phyloP scores from a whole-genome alignment of 192 early-diverging fungal species.

The Coemansia biformis region DNA sequence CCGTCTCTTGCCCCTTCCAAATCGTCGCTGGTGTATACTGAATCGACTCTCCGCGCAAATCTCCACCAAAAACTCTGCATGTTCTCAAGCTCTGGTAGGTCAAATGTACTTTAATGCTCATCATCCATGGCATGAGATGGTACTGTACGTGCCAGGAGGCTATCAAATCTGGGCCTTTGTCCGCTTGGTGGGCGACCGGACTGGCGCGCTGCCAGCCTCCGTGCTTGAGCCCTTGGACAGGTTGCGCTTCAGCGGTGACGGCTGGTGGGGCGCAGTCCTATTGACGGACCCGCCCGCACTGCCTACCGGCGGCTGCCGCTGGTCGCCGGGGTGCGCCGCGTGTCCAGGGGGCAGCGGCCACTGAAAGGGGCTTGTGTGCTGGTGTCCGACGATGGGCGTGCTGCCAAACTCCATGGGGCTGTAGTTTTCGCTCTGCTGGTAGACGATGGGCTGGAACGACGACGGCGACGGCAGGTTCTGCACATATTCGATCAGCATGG shows the following conservation, averaged over 20 bases:
- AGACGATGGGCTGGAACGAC: constrained; percentile 70
- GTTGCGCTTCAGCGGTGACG: constrained; percentile 46
- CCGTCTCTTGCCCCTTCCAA: too few relatives aligned
- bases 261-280: constrained; percentile 31
- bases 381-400: constrained; percentile 65
- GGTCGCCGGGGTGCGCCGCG: neutral
- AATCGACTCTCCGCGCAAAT: too few relatives aligned
- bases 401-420: constrained; percentile 72
- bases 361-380: constrained; percentile 56
- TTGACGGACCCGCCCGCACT: neutral
- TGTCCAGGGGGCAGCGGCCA: constrained; percentile 55
- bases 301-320: neutral
- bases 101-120: too few relatives aligned
- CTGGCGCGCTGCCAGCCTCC: neutral
- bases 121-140: too few relatives aligned
- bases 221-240: constrained; percentile 12
- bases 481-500: constrained; percentile 53
- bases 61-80: too few relatives aligned
- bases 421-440: constrained; percentile 64
- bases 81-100: too few relatives aligned
- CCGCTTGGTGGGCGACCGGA: constrained; percentile 17
- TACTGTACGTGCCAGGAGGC: too few relatives aligned
- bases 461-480: constrained; percentile 74
- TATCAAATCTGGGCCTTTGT: constrained; percentile 4
- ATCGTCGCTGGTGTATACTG: too few relatives aligned